Base-by-base conservation (phyloP, 805 yeast genomes). In the Wickerhamomyces strasburgensis region DNA sequence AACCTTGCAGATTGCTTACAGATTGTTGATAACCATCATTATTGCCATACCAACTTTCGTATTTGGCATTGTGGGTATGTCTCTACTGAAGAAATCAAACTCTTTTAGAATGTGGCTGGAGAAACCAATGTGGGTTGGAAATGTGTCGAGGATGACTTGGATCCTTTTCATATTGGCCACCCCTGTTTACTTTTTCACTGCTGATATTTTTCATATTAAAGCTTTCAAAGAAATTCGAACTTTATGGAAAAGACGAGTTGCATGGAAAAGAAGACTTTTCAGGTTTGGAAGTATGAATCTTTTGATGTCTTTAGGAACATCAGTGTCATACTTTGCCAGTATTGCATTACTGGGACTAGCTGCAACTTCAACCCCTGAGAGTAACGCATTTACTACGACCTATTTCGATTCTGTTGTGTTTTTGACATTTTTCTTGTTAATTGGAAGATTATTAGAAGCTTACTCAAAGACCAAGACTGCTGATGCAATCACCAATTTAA, bases 341-440 rank as follows among this genome's bases (percentile, higher is more conserved):
- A 67, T 84, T 28, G 78, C 72, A 0, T 58, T 80, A 30, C 57
- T 83, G 10, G 65, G 57, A 3, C 52, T 74, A 25, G 70, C 73
- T 27, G 72, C 79, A 37, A 52, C 19, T 17, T 38, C 25, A 10
- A 39, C 26, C 26, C 37, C 27, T 16, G 34, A 6, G 40, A 27
- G 29, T 28, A 27, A 60, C 48, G 81, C 75, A 1, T 68, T 69
- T 40, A 68, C 75, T 13, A 79, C 86, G 4, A 78, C 84, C 0
- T 84, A 80, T 49, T 84, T 84, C 53, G 94, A 84, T 51, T 78
- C 89, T 5, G 90, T 83, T 19, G 85, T 84, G 3, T 84, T 84
- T 51, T 64, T 84, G 45, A 73, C 88, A 0, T 75, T 84, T 50
- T 84, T 84, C 57, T 60, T 84, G 38, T 64, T 84, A 33, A 75